These are phyloP conservation scores for Thelephora aurantiotincta DNA, from an alignment of 768 basidiomycete species.

Conservation along the genomic window DNA sequence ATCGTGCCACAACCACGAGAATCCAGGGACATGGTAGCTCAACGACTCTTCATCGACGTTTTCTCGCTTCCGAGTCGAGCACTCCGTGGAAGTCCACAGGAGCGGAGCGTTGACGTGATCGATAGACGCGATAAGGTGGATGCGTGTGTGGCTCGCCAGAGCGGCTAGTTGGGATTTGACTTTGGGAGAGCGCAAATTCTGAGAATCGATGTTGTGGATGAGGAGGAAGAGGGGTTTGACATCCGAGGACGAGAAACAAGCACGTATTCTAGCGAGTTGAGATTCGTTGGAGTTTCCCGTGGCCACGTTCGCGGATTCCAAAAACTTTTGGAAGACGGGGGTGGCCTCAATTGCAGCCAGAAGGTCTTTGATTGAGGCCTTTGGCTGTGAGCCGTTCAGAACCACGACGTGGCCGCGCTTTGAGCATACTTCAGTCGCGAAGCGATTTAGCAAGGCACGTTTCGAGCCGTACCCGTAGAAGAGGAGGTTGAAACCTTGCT, in stretches of 20 bases:
- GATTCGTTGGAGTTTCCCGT: slow-evolving; percentile 34
- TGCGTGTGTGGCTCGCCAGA: slow-evolving; percentile 56
- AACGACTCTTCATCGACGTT: not conserved
- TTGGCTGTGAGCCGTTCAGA: slow-evolving; percentile 11
- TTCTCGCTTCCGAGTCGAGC: slow-evolving; percentile 20
- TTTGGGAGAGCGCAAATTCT: slow-evolving; percentile 48
- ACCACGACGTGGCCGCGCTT: slow-evolving; percentile 28
- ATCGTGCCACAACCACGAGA: slow-evolving; percentile 81
- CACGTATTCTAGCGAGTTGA: slow-evolving; percentile 49
- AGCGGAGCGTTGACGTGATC: slow-evolving; percentile 80
- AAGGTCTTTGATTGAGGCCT: slow-evolving; percentile 18
- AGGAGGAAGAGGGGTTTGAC: slow-evolving; percentile 54
- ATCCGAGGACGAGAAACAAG: slow-evolving; percentile 33
- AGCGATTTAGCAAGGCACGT: slow-evolving; percentile 55
- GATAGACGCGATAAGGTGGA: slow-evolving; percentile 75
- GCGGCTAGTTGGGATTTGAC: slow-evolving; percentile 54
- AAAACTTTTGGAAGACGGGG: slow-evolving; percentile 2
- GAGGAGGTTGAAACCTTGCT: slow-evolving; percentile 75
- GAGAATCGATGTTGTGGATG: slow-evolving; percentile 81
- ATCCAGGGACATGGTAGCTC: slow-evolving; percentile 27
- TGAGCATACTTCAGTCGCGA: slow-evolving; percentile 44
- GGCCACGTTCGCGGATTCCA: slow-evolving; percentile 16
- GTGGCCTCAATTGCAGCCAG: slow-evolving; percentile 42
- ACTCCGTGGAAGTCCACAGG: slow-evolving; percentile 67
- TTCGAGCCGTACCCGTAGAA: slow-evolving; percentile 91